These are phyloP conservation scores for Microdochium nivale DNA, from an alignment of 2,329 filamentous ascomycete genomes.

Conservation along the genomic window DNA sequence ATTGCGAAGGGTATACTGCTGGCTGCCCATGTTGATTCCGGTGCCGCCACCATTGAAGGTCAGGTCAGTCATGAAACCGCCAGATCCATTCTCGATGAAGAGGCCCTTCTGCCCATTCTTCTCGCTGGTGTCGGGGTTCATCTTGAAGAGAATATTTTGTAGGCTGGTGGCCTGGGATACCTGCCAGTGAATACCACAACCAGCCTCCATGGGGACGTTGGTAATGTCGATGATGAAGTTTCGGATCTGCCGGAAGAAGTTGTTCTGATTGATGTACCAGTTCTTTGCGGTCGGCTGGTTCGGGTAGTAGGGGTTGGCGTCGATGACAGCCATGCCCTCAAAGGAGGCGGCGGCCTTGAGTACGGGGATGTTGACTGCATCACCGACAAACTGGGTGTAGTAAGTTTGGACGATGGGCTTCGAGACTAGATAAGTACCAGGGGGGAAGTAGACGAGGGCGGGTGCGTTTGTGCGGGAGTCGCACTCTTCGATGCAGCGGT, in stretches of 20 bases:
- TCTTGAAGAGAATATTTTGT: slow-evolving; percentile 76
- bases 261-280: slow-evolving; percentile 75
- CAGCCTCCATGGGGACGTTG: slow-evolving; percentile 47
- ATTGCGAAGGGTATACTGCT: slow-evolving; percentile 83
- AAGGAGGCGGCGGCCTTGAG: slow-evolving; percentile 69
- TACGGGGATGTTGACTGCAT: slow-evolving; percentile 62
- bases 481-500: slow-evolving; percentile 72
- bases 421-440: slow-evolving; percentile 77
- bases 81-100: slow-evolving; percentile 79
- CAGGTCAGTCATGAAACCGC: slow-evolving; percentile 76
- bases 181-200: slow-evolving; percentile 76
- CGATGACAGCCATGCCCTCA: slow-evolving; percentile 78
- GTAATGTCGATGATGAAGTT: slow-evolving; percentile 76
- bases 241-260: slow-evolving; percentile 76
- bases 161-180: slow-evolving; percentile 75
- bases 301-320: slow-evolving; percentile 67
- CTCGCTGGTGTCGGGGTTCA: slow-evolving; percentile 56
- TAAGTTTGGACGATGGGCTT: slow-evolving; percentile 77
- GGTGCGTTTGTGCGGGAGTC: slow-evolving; percentile 78
- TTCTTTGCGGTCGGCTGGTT: slow-evolving; percentile 39
- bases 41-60: slow-evolving; percentile 75
- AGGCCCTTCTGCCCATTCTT: slow-evolving; percentile 66
- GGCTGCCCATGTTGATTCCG: slow-evolving; percentile 73
- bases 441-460: slow-evolving; percentile 84
- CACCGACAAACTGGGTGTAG: slow-evolving; percentile 88